Evolutionary conservation across 495 filamentous ascomycete genomes (phyloP).

Genomic region (Neurospora discreta): DNA sequence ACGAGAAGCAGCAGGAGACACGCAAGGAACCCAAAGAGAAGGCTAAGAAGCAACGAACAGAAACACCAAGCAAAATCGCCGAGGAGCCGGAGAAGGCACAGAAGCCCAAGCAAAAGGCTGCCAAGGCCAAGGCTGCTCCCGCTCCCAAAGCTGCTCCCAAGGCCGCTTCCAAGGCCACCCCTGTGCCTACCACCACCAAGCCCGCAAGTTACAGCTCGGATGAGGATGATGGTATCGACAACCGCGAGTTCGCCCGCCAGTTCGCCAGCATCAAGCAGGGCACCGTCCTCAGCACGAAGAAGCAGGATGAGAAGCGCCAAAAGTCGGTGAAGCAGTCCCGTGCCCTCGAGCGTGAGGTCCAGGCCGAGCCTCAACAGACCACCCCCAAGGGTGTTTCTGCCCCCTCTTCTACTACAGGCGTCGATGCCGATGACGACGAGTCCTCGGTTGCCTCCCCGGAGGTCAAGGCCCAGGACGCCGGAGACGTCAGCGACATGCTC

Average conservation of each 20-base stretch:
- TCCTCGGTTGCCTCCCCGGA: slow-evolving; percentile 54
- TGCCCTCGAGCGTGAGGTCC: slow-evolving; percentile 30
- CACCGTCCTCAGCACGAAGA: slow-evolving; percentile 44
- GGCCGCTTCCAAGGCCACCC: neutral
- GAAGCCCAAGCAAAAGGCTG: slow-evolving; percentile 21
- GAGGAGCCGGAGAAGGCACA: slow-evolving; percentile 20
- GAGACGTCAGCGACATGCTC: slow-evolving; percentile 78
- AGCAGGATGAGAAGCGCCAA: slow-evolving; percentile 48
- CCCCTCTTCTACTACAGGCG: slow-evolving; percentile 63
- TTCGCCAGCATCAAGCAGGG: slow-evolving; percentile 55
- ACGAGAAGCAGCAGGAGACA: slow-evolving; percentile 28
- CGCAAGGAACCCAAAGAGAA: slow-evolving; percentile 24
- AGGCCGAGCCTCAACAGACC: slow-evolving; percentile 3
- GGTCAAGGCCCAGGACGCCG: slow-evolving; percentile 38
- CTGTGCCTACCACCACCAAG: slow-evolving; percentile 9
- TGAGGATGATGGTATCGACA: slow-evolving; percentile 51
- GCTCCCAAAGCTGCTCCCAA: neutral
- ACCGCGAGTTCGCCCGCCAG: slow-evolving; percentile 64
- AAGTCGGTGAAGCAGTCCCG: slow-evolving; percentile 46
- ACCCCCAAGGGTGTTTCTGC: slow-evolving; percentile 28
- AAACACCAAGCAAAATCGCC: slow-evolving; percentile 14
- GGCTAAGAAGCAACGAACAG: slow-evolving; percentile 20
- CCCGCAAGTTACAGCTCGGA: slow-evolving; percentile 30
- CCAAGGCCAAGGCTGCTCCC: slow-evolving; percentile 4
- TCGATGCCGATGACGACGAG: slow-evolving; percentile 73